Evolutionary conservation across 2,329 filamentous ascomycete genomes (phyloP).

Genomic region (Penicillium capsulatum): DNA sequence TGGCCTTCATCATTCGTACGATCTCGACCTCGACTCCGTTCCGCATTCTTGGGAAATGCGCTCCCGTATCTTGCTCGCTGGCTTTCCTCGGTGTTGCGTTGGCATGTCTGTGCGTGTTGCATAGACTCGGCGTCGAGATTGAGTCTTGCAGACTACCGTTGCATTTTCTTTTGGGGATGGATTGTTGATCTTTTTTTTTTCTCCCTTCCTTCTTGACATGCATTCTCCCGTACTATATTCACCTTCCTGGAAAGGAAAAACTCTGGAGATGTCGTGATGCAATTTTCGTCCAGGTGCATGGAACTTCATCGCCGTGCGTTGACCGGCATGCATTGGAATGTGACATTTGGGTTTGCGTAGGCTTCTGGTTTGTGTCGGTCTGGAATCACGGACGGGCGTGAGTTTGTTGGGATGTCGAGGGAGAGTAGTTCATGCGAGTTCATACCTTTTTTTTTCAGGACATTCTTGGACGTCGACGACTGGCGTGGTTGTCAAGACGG

Average conservation of each 20-base stretch:
- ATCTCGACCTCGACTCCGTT: background rate
- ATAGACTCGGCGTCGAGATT: background rate
- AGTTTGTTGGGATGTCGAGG: background rate
- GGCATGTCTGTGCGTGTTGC: constrained; percentile 13
- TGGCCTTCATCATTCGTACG: too few species aligned
- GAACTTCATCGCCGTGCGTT: constrained; percentile 8
- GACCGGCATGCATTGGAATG: constrained; percentile 25
- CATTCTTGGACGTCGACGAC: too few species aligned
- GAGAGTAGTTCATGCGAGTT: too few species aligned
- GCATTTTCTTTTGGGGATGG: too few species aligned
- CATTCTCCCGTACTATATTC: too few species aligned
- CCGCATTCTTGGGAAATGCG: constrained; percentile 10
- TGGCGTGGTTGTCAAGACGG: too few species aligned
- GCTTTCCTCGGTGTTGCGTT: constrained; percentile 2
- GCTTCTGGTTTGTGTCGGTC: constrained; percentile 6
- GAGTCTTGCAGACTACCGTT: background rate
- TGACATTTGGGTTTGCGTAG: constrained; percentile 11
- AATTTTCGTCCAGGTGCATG: constrained; percentile 4
- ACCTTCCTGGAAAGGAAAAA: too few species aligned
- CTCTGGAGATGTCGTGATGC: too few species aligned
- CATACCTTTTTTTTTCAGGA: too few species aligned
- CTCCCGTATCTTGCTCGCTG: too few species aligned
- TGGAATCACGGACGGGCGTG: constrained; percentile 4
- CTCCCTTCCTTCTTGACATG: too few species aligned
- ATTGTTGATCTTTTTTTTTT: too few species aligned